These are phyloP conservation scores for Pseudogymnoascus sp. DNA, from an alignment of 2,329 filamentous ascomycete genomes.

Conservation along the genomic window DNA sequence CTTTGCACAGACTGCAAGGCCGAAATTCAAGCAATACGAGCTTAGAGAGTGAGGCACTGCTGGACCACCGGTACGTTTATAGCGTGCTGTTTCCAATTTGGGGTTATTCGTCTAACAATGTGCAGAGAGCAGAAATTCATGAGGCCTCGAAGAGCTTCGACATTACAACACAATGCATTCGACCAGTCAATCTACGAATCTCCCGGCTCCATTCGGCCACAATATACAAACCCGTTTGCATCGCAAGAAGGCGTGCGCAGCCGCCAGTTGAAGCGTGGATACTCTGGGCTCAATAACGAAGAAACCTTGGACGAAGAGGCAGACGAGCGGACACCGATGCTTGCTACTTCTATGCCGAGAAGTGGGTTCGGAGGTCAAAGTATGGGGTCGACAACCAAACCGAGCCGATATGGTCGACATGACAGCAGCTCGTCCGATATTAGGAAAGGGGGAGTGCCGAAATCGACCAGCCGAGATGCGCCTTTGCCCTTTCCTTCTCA, in stretches of 20 bases:
- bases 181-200: constrained; percentile 29
- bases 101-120: constrained; percentile 11
- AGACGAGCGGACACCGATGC: constrained; percentile 48
- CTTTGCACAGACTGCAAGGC: constrained; percentile 42
- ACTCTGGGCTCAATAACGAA: constrained; percentile 34
- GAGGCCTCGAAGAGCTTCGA: constrained; percentile 55
- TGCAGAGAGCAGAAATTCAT: constrained; percentile 38
- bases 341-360: constrained; percentile 37
- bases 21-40: constrained; percentile 72
- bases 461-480: background rate
- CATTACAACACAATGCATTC: constrained; percentile 30
- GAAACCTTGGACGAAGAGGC: constrained; percentile 42
- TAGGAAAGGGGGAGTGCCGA: constrained; percentile 23
- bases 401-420: constrained; percentile 32
- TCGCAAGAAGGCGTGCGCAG: constrained; percentile 18
- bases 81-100: background rate
- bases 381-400: constrained; percentile 32
- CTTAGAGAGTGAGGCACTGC: constrained; percentile 76
- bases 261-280: constrained; percentile 22
- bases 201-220: constrained; percentile 27
- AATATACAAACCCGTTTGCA: constrained; percentile 26
- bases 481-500: background rate
- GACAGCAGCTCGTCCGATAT: constrained; percentile 37
- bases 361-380: constrained; percentile 17
- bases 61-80: constrained; percentile 68